phyloP scores from a whole-genome alignment of 352 stramenopile species.

The Globisporangium emineosum region DNA sequence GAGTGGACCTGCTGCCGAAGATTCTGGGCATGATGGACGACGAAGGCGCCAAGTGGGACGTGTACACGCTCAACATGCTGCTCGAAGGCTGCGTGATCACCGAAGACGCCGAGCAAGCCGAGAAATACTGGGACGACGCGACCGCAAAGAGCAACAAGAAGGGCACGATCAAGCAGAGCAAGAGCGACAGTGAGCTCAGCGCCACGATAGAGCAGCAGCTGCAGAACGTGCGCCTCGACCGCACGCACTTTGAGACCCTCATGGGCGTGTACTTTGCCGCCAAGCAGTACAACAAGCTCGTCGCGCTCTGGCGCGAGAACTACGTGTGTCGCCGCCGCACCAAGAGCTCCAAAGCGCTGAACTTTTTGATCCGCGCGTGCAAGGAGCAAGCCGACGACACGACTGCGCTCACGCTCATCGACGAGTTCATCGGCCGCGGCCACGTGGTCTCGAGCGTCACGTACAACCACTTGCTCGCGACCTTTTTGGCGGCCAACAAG shows the following conservation, averaged over 20 bases:
- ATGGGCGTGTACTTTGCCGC: slow-evolving; percentile 66
- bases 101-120: slow-evolving; percentile 39
- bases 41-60: slow-evolving; percentile 53
- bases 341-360: slow-evolving; percentile 77
- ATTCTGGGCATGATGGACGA: slow-evolving; percentile 53
- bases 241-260: slow-evolving; percentile 70
- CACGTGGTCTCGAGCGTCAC: slow-evolving; percentile 55
- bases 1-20: slow-evolving; percentile 41
- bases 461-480: slow-evolving; percentile 75
- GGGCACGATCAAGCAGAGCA: slow-evolving; percentile 11
- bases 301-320: slow-evolving; percentile 57
- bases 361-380: slow-evolving; percentile 73
- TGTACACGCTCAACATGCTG: slow-evolving; percentile 77
- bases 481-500: slow-evolving; percentile 60
- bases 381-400: slow-evolving; percentile 34
- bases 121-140: slow-evolving; percentile 45
- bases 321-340: slow-evolving; percentile 55
- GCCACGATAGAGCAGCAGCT: slow-evolving; percentile 9
- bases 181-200: neutral
- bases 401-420: slow-evolving; percentile 42
- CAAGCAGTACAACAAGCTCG: slow-evolving; percentile 45
- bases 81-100: slow-evolving; percentile 54
- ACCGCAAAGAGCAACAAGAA: slow-evolving; percentile 25
- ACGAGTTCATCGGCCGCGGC: slow-evolving; percentile 60
- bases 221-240: slow-evolving; percentile 50